phyloP scores from a whole-genome alignment of 441 rosid genomes.

The Bruguiera hainesii region DNA sequence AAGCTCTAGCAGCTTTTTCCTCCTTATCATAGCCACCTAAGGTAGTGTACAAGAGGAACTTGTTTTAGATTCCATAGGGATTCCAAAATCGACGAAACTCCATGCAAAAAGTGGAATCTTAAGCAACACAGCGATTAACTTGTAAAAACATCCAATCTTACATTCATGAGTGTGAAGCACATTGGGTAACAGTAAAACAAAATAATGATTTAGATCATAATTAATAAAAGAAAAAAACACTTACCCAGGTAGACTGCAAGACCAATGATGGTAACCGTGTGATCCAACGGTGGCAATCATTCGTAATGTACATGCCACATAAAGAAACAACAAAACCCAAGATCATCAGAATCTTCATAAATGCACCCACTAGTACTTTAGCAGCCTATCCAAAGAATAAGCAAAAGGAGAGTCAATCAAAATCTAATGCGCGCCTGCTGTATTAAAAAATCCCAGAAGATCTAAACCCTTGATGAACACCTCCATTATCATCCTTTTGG shows the following conservation, averaged over 20 bases:
- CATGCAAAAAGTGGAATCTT: constrained; percentile 18
- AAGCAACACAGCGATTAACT: constrained; percentile 19
- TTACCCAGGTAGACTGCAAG: constrained; percentile 84
- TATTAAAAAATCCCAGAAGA: constrained; percentile 16
- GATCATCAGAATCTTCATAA: constrained; percentile 35
- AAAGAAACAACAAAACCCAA: constrained; percentile 28
- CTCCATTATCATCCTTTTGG: constrained; percentile 5
- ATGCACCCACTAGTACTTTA: constrained; percentile 9
- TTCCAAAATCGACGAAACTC: constrained; percentile 11
- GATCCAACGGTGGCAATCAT: constrained; percentile 42
- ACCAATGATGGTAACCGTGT: constrained; percentile 30
- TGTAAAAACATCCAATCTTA: constrained; percentile 25
- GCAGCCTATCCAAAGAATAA: not conserved
- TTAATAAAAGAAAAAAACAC: constrained; percentile 21
- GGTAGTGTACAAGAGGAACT: not conserved
- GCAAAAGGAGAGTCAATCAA: not conserved
- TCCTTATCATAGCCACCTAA: constrained; percentile 95
- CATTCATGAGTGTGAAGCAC: constrained; percentile 17
- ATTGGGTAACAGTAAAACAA: constrained; percentile 18
- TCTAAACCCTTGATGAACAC: constrained; percentile 6
- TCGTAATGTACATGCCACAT: constrained; percentile 37
- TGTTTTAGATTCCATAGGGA: constrained; percentile 8
- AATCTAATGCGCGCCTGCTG: constrained; percentile 9
- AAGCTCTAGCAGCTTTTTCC: constrained; percentile 95
- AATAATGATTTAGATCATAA: constrained; percentile 31